Percentiles rank a stretch among this genome's conserved stretches.
Conservation (phyloP, 2,329 filamentous ascomycete species). For the Magnaporthiopsis poae region DNA sequence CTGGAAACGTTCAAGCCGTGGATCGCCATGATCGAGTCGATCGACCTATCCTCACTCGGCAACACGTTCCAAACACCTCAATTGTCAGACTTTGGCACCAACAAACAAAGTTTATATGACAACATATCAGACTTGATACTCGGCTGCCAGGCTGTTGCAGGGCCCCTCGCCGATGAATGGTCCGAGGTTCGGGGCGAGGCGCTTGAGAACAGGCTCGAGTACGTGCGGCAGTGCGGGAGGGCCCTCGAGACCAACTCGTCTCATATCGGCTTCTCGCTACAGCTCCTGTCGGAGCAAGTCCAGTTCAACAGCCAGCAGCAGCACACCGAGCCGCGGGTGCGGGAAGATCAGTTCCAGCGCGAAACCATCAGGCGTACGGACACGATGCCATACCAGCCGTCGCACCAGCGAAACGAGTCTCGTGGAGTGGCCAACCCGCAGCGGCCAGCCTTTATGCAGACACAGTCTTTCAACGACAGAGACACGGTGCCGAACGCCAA, state of each 20-base stretch:
- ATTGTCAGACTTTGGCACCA: slow-evolving; percentile 72
- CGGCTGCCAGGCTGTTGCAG: slow-evolving; percentile 82
- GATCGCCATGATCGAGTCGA: slow-evolving; percentile 81
- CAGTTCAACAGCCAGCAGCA: slow-evolving; percentile 45
- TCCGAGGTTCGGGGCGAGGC: slow-evolving; percentile 82
- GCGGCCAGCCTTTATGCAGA: slow-evolving; percentile 39
- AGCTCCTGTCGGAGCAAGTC: slow-evolving; percentile 75
- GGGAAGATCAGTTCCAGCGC: slow-evolving; percentile 37
- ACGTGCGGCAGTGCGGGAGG: slow-evolving; percentile 65
- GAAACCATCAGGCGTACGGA: slow-evolving; percentile 48
- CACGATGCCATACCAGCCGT: slow-evolving; percentile 42
- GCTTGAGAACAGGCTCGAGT: slow-evolving; percentile 73
- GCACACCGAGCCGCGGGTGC: slow-evolving; percentile 33
- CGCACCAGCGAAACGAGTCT: slow-evolving; percentile 51
- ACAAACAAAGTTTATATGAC: slow-evolving; percentile 91
- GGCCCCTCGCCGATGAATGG: slow-evolving; percentile 90
- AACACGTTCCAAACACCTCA: slow-evolving; percentile 75
- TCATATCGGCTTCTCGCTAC: slow-evolving; percentile 78
- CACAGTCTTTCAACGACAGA: slow-evolving; percentile 58
- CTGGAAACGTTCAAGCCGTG: slow-evolving; percentile 84
- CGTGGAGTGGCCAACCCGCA: slow-evolving; percentile 28
- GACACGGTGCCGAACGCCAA: slow-evolving; percentile 34
- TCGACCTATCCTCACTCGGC: slow-evolving; percentile 72
- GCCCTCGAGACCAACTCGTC: slow-evolving; percentile 79
- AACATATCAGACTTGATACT: slow-evolving; percentile 81